Evolutionary conservation across 805 yeast genomes (phyloP), one percentile per base, ranked within the genome.

Genomic region (Schwanniomyces yamadae): DNA sequence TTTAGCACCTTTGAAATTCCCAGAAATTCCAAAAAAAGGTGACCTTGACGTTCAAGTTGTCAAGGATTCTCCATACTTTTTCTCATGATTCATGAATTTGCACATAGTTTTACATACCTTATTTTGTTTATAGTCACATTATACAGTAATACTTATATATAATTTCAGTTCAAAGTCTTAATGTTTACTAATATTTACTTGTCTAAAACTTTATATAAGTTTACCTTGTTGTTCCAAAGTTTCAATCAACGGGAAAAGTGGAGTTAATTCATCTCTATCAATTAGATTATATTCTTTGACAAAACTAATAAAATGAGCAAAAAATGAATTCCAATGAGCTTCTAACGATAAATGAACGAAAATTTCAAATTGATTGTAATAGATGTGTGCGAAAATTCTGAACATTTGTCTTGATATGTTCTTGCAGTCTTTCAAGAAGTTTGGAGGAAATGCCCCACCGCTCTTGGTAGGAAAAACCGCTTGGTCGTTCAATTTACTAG

Each of bases 281-380:
- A 93, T 70, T 45, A 93, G 73, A 35, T 78, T 82, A 59, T 87
- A 93, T 46, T 89, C 95, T 46, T 83, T 82, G 10, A 84, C 77
- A 54, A 93, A 87, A 35, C 95, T 83, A 28, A 91, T 76, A 53
- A 85, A 93, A 57, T 93, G 99, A 11, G 96, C 93, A 63, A 95
- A 93, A 50, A 90, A 86, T 3, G 98, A 90, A 60, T 93, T 93
- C 95, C 96, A 93, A 58, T 93, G 98, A 1, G 98, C 96, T 57
- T 93, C 99, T 41, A 93, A 61, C 2, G 95, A 82, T 40, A 93
- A 63, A 58, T 93, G 97, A n/a, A 91, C 80, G 16, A 91, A 76
- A 55, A 84, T 88, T 47, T 91, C 99, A 61, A 89, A 93, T 59
- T 93, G 99, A 58, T 89, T 88, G 63, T 88, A 86, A 58, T 90